Conservation (phyloP, 2,329 filamentous ascomycete genomes). For the Apiospora malaysiana region DNA sequence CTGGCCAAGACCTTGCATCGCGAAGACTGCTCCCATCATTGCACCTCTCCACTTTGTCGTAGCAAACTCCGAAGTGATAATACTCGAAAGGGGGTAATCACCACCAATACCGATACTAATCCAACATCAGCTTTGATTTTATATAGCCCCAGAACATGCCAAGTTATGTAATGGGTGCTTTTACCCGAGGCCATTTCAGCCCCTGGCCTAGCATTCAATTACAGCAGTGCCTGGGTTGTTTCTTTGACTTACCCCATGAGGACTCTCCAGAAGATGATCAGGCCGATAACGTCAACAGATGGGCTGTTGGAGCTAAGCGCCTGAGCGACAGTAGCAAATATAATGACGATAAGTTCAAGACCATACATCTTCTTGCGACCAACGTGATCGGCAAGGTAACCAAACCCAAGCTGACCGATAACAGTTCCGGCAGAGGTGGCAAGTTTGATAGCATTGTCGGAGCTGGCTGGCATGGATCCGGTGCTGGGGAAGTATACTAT, state of each 20-base stretch:
- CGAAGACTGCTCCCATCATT: slow-evolving; percentile 87
- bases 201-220: too few relatives aligned
- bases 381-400: slow-evolving; percentile 76
- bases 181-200: neutral
- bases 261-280: slow-evolving; percentile 82
- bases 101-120: slow-evolving; percentile 69
- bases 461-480: slow-evolving; percentile 66
- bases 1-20: slow-evolving; percentile 87
- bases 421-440: slow-evolving; percentile 85
- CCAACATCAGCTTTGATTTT: neutral
- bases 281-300: slow-evolving; percentile 66
- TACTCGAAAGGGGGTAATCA: slow-evolving; percentile 81
- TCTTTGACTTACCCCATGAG: slow-evolving; percentile 60
- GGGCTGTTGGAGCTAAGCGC: slow-evolving; percentile 68
- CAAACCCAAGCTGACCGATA: slow-evolving; percentile 81
- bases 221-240: neutral
- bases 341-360: slow-evolving; percentile 79
- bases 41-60: slow-evolving; percentile 85
- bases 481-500: slow-evolving; percentile 72
- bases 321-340: slow-evolving; percentile 77
- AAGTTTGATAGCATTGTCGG: slow-evolving; percentile 85
- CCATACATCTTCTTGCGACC: slow-evolving; percentile 78
- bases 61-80: slow-evolving; percentile 88
- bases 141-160: neutral
- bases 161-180: neutral